Evolutionary conservation across 306 rosid genomes (phyloP), one percentile per base, ranked within the genome.

Genomic region (Pyrus pyrifolia): DNA sequence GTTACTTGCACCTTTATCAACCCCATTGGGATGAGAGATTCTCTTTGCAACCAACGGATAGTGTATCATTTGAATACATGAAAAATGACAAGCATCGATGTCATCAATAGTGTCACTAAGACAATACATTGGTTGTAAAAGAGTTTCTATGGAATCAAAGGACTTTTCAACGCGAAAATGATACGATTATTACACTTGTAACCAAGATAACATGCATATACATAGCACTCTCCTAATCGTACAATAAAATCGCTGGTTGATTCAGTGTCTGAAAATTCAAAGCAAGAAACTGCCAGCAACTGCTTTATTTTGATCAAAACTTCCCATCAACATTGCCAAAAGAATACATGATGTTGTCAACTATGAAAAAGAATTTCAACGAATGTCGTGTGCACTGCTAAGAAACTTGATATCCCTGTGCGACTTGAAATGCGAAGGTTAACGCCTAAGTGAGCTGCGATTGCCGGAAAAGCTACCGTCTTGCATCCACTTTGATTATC

Each of bases 221-320:
- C 38, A 1, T 6, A 35, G 10, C 2, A 38, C 42, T 7, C 10
- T 38, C 42, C 42, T 38, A 38, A 38, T 38, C 14, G 33, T 12
- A 27, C 35, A 25, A 25, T 25, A 60, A 60, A 60, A 60, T 22
- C 9, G 9, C 6, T 57, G 5, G 62, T 58, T 0, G 13, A 11
- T 10, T 22, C 62, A 10, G 3, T 10, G 30, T 22, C 0, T 1
- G 8, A 27, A 61, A 66, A 66, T 9, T 35, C 9, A 33, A 33
- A 66, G 4, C 8, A 65, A 65, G 49, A 15, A 63, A 46, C 68
- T 2, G 4, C 22, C 67, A 27, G 5, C 2, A 33, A 13, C 33
- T 72, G 64, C 49, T 80, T 83, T 83, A 81, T 88, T 87, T 79
- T 76, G 79, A 79, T 78, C 88, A 88, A 91, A 86, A 82, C 27